Evolutionary conservation across 2,329 filamentous ascomycete species (phyloP).

Genomic region (Bipolaris gigantea): DNA sequence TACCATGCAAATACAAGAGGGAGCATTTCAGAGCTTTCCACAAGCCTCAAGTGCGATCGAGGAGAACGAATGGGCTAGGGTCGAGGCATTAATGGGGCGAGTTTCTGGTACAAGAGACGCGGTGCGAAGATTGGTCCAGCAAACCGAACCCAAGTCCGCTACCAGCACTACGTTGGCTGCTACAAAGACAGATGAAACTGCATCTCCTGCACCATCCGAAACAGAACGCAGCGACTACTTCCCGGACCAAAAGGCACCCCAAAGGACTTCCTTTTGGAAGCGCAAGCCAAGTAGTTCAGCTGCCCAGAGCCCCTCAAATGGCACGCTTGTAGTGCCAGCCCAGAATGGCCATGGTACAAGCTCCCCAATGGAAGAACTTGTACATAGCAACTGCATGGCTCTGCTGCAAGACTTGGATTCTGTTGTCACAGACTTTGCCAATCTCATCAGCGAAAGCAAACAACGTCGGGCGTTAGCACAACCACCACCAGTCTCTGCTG

Average conservation of each 20-base stretch:
- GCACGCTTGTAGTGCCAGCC: constrained; percentile 44
- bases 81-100: constrained; percentile 82
- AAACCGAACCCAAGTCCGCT: constrained; percentile 69
- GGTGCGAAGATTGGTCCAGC: constrained; percentile 80
- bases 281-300: constrained; percentile 69
- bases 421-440: constrained; percentile 80
- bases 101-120: constrained; percentile 88
- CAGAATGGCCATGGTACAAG: constrained; percentile 40
- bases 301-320: constrained; percentile 45
- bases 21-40: constrained; percentile 19
- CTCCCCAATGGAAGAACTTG: constrained; percentile 59
- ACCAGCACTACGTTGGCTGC: constrained; percentile 41
- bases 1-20: constrained; percentile 33
- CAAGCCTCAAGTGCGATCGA: constrained; percentile 55
- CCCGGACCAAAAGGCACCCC: constrained; percentile 44
- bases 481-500: constrained; percentile 50
- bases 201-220: constrained; percentile 47
- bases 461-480: constrained; percentile 66
- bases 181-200: constrained; percentile 30
- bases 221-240: constrained; percentile 61
- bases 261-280: constrained; percentile 86
- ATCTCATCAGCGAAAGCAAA: constrained; percentile 76
- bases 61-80: constrained; percentile 81
- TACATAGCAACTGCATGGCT: constrained; percentile 81
- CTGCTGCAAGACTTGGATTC: constrained; percentile 83